Evolutionary conservation across 306 rosid species (phyloP), one percentile per base, ranked within the genome.

Genomic region (Prunus fruticosa): DNA sequence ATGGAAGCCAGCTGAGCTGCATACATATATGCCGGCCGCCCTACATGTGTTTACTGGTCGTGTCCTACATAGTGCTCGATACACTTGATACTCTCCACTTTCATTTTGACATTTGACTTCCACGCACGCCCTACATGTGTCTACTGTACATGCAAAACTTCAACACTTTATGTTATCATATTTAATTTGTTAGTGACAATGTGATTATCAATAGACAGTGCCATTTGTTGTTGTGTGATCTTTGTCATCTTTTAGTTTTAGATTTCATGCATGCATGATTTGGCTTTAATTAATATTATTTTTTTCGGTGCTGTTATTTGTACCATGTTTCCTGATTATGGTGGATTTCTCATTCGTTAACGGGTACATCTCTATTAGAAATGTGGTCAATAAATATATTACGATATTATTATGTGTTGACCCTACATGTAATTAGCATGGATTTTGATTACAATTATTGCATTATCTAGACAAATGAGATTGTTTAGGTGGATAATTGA

Each of bases 1-100:
- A 32, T 64, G 50, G 69, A 34, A 18, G 69, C 69, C 69, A 64
- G 69, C 69, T 64, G 23, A 63, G 11, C 23, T 30, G 8, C 62
- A 56, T 20, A 20, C 2, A 20, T 14, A 19, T 8, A 25, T 11
- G 12, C 6, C 25, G 25, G 2, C 34, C 19, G 6, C 62, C 62
- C 9, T 19, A 8, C 22, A 30, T 15, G 13, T 30, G 10, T 20
- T 27, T 61, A 6, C 32, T 61, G n/a, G n/a, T 61, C n/a, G 10
- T 25, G 65, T n/a, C 28, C 15, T 56, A 56, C 75, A 32, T 32
- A 34, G 46, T 30, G 67, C 67, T 13, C 15, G 16, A 7, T 20
- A 58, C 30, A 15, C 67, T 38, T 38, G 25, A 32, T 3, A n/a
- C 54, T 73, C 77, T 57, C 69, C 77, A 60, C 77, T 43, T 73